Percentiles rank a stretch among this genome's conserved stretches.
Conservation (phyloP, 441 rosid species). For the Eutrema salsugineum region DNA sequence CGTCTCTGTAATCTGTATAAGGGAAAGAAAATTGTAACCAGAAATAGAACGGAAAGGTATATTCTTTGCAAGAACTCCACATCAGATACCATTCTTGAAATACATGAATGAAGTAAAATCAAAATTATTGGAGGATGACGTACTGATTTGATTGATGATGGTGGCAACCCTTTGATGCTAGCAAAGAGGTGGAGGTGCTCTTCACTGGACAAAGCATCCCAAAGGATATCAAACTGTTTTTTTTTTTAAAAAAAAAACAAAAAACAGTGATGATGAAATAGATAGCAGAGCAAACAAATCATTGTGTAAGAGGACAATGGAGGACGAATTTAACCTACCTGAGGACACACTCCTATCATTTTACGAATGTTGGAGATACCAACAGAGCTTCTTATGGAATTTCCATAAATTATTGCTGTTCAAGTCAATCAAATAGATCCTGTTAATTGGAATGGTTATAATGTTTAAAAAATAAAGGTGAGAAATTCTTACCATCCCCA, state of each 20-base stretch:
- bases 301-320: not conserved
- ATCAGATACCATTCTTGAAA: too few relatives aligned
- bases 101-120: too few relatives aligned
- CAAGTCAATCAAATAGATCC: not conserved
- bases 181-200: conserved; percentile 91
- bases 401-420: conserved; percentile 76
- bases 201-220: conserved; percentile 84
- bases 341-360: conserved; percentile 94
- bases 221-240: conserved; percentile 90
- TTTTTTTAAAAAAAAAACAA: too few relatives aligned
- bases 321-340: conserved; percentile 40
- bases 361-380: conserved; percentile 84
- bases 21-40: not conserved
- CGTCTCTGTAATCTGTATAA: conserved; percentile 57
- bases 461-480: too few relatives aligned
- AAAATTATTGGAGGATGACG: too few relatives aligned
- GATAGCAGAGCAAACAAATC: not conserved
- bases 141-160: conserved; percentile 59
- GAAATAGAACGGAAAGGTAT: not conserved
- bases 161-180: conserved; percentile 77
- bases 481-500: conserved; percentile 67
- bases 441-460: not conserved
- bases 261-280: not conserved
- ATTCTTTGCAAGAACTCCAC: too few relatives aligned
- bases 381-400: conserved; percentile 70